A percentile compares a stretch with the other conserved stretches of the same genome.
phyloP scores from a whole-genome alignment of 495 filamentous ascomycete genomes.

The Saxophila tyrrhenica region DNA sequence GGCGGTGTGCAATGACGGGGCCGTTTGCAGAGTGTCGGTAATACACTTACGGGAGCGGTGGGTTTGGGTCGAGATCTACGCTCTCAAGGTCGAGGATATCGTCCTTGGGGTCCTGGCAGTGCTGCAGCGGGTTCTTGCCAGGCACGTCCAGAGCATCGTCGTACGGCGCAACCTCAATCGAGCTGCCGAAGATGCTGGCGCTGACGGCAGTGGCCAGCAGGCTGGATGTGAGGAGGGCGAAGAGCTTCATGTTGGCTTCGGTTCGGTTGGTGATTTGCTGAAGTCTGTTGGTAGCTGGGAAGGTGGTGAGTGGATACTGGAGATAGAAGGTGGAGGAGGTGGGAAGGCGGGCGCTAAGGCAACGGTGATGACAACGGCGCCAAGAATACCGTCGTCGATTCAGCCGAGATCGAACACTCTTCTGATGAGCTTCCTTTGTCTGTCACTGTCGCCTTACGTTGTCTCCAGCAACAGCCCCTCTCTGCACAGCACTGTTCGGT shows the following conservation, averaged over 20 bases:
- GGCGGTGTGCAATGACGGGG: not conserved
- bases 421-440: no score
- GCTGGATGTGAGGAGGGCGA: conserved; percentile 17
- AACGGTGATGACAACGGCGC: not conserved
- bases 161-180: conserved; percentile 15
- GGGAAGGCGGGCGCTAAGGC: not conserved
- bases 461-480: no score
- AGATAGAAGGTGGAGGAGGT: not conserved
- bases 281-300: not conserved
- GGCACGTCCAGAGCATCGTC: conserved; percentile 41
- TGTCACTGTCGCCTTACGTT: no score
- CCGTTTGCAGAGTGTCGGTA: not conserved
- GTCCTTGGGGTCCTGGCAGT: conserved; percentile 52
- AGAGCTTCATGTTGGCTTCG: conserved; percentile 21
- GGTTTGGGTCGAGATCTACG: conserved; percentile 76
- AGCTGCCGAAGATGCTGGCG: conserved; percentile 18
- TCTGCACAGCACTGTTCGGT: no score
- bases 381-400: no score
- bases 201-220: conserved; percentile 22
- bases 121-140: conserved; percentile 63
- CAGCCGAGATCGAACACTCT: no score
- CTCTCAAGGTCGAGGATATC: conserved; percentile 62
- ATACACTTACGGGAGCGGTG: conserved; percentile 65
- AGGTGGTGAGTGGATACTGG: not conserved
- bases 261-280: not conserved